phyloP scores from a whole-genome alignment of 2,329 filamentous ascomycete species.

The Sporothrix euskadiensis region DNA sequence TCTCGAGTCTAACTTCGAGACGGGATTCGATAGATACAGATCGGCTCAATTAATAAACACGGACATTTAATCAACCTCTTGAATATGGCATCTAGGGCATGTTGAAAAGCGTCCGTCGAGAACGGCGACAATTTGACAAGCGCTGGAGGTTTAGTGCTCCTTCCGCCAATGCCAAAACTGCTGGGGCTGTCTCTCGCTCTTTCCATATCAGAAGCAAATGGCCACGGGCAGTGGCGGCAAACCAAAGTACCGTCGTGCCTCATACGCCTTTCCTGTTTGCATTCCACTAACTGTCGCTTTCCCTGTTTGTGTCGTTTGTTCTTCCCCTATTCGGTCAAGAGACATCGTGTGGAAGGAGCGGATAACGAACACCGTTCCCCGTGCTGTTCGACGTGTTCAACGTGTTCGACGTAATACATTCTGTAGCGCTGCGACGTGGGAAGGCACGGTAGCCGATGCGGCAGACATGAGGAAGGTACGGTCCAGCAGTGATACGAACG shows the following conservation, averaged over 20 bases:
- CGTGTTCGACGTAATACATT: not conserved
- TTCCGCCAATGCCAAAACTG: too few relatives aligned
- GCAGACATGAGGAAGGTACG: not conserved
- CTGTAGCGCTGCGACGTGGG: conserved; percentile 8
- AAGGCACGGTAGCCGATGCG: conserved; percentile 12
- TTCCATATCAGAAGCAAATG: not conserved
- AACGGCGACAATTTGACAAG: not conserved
- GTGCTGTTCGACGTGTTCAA: not conserved
- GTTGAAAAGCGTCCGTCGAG: not conserved
- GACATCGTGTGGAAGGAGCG: not conserved
- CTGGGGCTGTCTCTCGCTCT: not conserved
- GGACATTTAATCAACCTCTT: not conserved
- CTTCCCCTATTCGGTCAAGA: not conserved
- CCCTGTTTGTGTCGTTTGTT: not conserved
- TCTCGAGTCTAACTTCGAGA: not conserved
- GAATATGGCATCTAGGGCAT: not conserved
- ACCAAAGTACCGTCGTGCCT: not conserved
- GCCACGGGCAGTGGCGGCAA: not conserved
- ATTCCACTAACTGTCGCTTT: too few relatives aligned
- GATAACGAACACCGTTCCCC: not conserved
- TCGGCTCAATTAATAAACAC: not conserved
- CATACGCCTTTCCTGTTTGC: not conserved
- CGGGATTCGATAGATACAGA: not conserved
- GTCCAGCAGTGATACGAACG: not conserved
- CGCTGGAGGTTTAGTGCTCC: not conserved